Percentiles rank a stretch among this genome's conserved stretches.
These are phyloP conservation scores for Solanum piurae DNA, from an alignment of 257 asterid species.

Conservation along the genomic window DNA sequence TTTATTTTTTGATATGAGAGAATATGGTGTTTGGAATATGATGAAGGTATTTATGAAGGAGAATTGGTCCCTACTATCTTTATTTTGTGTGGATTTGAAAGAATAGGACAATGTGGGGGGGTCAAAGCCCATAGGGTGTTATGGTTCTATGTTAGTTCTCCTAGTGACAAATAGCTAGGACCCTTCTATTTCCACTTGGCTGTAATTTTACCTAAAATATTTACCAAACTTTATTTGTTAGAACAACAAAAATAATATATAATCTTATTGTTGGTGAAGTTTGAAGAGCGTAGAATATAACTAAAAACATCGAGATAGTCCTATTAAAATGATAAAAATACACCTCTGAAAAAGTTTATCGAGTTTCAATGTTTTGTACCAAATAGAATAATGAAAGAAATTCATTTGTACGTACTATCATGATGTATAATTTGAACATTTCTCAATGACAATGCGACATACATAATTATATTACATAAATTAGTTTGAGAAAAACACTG, in stretches of 20 bases:
- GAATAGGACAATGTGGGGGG: neutral
- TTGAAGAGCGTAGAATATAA: too few species aligned
- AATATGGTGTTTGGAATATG: neutral
- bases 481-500: neutral
- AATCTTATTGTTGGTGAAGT: too few species aligned
- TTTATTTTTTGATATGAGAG: neutral
- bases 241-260: too few species aligned
- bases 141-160: too few species aligned
- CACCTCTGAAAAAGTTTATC: too few species aligned
- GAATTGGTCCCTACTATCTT: neutral
- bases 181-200: too few species aligned
- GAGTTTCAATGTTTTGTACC: neutral
- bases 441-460: neutral
- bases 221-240: too few species aligned
- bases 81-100: neutral
- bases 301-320: too few species aligned
- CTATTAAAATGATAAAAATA: too few species aligned
- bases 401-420: neutral
- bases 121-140: neutral
- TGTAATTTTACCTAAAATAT: too few species aligned
- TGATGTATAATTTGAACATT: neutral
- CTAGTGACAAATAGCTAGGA: too few species aligned
- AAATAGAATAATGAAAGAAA: neutral
- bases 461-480: neutral
- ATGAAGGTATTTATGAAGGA: neutral